These are phyloP conservation scores for Malus hybrid DNA, from an alignment of 331 rosid genomes.

Conservation along the genomic window DNA sequence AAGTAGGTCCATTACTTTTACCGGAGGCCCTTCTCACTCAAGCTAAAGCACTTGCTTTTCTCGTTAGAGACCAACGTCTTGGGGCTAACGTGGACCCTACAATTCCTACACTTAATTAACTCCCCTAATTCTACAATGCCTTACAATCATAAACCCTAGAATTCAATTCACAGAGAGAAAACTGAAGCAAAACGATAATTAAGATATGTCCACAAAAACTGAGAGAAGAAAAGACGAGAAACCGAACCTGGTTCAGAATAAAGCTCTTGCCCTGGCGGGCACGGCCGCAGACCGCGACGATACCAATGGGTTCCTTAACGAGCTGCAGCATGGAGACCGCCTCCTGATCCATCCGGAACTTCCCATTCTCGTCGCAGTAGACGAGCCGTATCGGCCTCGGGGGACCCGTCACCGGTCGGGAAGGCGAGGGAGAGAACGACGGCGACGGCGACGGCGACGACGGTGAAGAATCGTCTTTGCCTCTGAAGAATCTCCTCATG, in stretches of 20 bases:
- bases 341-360: slow-evolving; percentile 93
- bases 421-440: slow-evolving; percentile 13
- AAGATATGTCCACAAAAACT: background rate
- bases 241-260: slow-evolving; percentile 68
- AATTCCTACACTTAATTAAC: background rate
- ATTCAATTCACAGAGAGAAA: background rate
- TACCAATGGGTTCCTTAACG: slow-evolving; percentile 87
- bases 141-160: slow-evolving; percentile 30
- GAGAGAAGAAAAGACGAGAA: background rate
- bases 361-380: slow-evolving; percentile 82
- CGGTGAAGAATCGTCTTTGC: slow-evolving; percentile 34
- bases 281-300: slow-evolving; percentile 89
- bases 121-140: background rate
- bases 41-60: too few species aligned
- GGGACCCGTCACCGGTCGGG: slow-evolving; percentile 56
- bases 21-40: too few species aligned
- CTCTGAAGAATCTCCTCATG: slow-evolving; percentile 41
- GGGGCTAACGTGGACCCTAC: background rate
- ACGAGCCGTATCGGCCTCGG: slow-evolving; percentile 79
- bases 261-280: slow-evolving; percentile 18
- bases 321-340: slow-evolving; percentile 93
- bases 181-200: too few species aligned
- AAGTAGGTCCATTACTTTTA: too few species aligned
- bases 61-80: too few species aligned
- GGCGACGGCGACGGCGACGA: slow-evolving; percentile 30